These are phyloP conservation scores for Monilinia fructigena DNA, from an alignment of 2,329 filamentous ascomycete species.

Conservation along the genomic window DNA sequence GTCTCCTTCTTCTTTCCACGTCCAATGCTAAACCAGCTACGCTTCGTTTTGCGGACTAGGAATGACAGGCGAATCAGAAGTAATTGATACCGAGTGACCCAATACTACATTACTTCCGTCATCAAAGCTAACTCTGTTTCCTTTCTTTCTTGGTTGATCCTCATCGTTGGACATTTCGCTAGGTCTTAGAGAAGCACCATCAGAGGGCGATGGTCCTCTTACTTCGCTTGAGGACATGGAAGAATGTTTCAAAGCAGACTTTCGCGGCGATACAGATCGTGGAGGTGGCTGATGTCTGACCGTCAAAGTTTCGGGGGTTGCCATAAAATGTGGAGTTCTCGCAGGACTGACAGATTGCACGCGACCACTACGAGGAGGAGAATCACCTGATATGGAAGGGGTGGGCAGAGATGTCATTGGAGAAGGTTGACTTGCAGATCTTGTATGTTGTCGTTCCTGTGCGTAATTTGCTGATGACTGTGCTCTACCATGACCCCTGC, in stretches of 20 bases:
- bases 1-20: constrained; percentile 52
- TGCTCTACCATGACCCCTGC: constrained; percentile 33
- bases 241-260: constrained; percentile 70
- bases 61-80: constrained; percentile 44
- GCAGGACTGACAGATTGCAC: constrained; percentile 57
- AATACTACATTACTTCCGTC: constrained; percentile 55
- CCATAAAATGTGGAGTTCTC: constrained; percentile 65
- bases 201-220: constrained; percentile 51
- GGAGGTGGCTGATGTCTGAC: constrained; percentile 67
- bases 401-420: constrained; percentile 22
- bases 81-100: constrained; percentile 47
- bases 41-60: constrained; percentile 46
- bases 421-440: constrained; percentile 30
- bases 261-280: constrained; percentile 71
- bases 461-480: constrained; percentile 31
- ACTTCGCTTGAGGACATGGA: constrained; percentile 48
- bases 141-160: constrained; percentile 55
- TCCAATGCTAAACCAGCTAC: constrained; percentile 54
- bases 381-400: constrained; percentile 27
- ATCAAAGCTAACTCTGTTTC: constrained; percentile 75
- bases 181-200: constrained; percentile 30
- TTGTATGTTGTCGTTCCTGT: constrained; percentile 29
- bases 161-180: constrained; percentile 47
- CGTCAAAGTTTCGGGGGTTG: constrained; percentile 53
- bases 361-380: constrained; percentile 37